These are phyloP conservation scores for Ganoderma meredithae DNA, from an alignment of 1,284 basidiomycete genomes.

Conservation along the genomic window DNA sequence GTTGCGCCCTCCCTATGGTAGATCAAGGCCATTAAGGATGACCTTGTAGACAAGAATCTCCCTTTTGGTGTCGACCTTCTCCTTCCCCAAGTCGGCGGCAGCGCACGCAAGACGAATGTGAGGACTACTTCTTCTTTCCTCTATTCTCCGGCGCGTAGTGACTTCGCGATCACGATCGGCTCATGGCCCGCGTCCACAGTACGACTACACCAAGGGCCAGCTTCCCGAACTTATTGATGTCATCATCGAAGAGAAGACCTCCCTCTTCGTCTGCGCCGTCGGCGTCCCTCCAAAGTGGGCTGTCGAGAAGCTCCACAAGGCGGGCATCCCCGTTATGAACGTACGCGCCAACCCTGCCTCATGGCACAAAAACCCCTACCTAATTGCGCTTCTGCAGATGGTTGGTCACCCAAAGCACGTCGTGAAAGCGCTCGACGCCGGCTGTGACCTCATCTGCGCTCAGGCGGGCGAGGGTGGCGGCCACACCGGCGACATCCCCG, in stretches of 20 bases:
- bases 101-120: constrained; percentile 87
- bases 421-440: constrained; percentile 78
- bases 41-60: constrained; percentile 71
- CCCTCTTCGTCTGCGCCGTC: constrained; percentile 87
- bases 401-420: constrained; percentile 91
- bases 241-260: constrained; percentile 86
- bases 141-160: neutral
- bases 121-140: constrained; percentile 34
- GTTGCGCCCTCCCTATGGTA: constrained; percentile 39
- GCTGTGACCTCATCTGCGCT: constrained; percentile 89
- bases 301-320: constrained; percentile 82
- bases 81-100: constrained; percentile 83
- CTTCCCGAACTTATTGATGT: constrained; percentile 84
- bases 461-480: constrained; percentile 91
- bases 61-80: constrained; percentile 91
- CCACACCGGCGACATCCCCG: constrained; percentile 79
- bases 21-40: constrained; percentile 78
- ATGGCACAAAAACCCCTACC: neutral
- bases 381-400: constrained; percentile 57
- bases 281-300: constrained; percentile 83
- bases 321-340: constrained; percentile 87
- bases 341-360: constrained; percentile 44
- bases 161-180: neutral
- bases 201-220: constrained; percentile 84
- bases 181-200: constrained; percentile 46